Percentiles rank a stretch among this genome's conserved stretches.
These are phyloP conservation scores for Raffaelea deltoideospora DNA, from an alignment of 2,329 filamentous ascomycete genomes.

Conservation along the genomic window DNA sequence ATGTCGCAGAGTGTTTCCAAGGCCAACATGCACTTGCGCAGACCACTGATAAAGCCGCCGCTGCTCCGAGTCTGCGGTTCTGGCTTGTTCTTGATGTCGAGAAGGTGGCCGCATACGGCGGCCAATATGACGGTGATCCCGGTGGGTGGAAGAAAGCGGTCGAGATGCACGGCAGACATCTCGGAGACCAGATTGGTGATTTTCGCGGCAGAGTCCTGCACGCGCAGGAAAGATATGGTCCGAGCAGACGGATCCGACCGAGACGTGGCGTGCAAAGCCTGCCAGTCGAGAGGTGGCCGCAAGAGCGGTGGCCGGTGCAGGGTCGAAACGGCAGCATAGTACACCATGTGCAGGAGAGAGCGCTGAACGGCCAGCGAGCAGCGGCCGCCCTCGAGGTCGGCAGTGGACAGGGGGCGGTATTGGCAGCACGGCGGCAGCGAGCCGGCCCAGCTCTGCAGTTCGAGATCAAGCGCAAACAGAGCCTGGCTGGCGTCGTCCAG, in stretches of 20 bases:
- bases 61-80: slow-evolving; percentile 56
- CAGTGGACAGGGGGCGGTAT: slow-evolving; percentile 41
- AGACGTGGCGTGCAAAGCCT: too few species aligned
- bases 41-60: slow-evolving; percentile 65
- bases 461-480: slow-evolving; percentile 64
- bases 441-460: slow-evolving; percentile 63
- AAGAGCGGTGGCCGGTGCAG: slow-evolving; percentile 84
- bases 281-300: slow-evolving; percentile 47
- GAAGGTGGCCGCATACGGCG: slow-evolving; percentile 83
- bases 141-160: slow-evolving; percentile 70
- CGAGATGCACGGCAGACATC: slow-evolving; percentile 56
- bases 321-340: slow-evolving; percentile 80
- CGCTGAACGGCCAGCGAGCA: slow-evolving; percentile 53
- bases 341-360: slow-evolving; percentile 84
- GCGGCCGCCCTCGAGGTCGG: slow-evolving; percentile 44
- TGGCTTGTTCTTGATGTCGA: slow-evolving; percentile 84
- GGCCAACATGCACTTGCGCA: slow-evolving; percentile 84
- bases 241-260: slow-evolving; percentile 51
- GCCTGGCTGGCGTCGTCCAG: slow-evolving; percentile 49
- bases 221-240: slow-evolving; percentile 68
- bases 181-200: slow-evolving; percentile 75
- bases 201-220: slow-evolving; percentile 68
- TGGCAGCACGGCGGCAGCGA: slow-evolving; percentile 57
- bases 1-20: slow-evolving; percentile 77
- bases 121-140: slow-evolving; percentile 83